A percentile compares a stretch with the other conserved stretches of the same genome.
Evolutionary conservation across 73 alveolate genomes (phyloP).

Genomic region (Uronychia binucleata): DNA sequence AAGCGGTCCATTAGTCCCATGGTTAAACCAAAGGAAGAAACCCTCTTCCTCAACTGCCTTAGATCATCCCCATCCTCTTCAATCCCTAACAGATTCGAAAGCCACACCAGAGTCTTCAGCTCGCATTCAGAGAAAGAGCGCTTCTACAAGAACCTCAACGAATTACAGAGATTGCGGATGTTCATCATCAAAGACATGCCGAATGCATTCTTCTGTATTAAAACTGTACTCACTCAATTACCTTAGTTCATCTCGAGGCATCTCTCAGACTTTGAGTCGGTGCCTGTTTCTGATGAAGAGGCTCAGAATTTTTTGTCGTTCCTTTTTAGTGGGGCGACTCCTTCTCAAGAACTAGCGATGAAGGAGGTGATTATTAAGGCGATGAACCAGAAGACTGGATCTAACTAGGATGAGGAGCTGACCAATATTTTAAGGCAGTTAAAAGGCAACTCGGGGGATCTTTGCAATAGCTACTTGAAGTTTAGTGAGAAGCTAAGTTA

Average conservation of each 20-base stretch:
- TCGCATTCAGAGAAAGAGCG: neutral
- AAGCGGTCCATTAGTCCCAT: too few species aligned
- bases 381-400: neutral
- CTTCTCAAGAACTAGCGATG: neutral
- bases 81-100: neutral
- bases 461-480: neutral
- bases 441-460: neutral
- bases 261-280: neutral
- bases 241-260: neutral
- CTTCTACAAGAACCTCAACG: neutral
- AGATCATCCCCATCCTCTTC: neutral
- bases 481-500: neutral
- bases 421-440: neutral
- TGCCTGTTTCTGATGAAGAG: neutral
- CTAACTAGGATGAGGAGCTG: conserved; percentile 1
- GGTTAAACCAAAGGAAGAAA: neutral
- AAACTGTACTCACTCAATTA: neutral
- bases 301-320: neutral
- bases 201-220: neutral
- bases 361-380: neutral
- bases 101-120: neutral
- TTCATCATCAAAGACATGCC: neutral
- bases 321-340: neutral
- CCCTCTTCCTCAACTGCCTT: neutral
- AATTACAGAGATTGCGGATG: neutral